Base-by-base conservation (phyloP, 129 eudicot genomes). In the Saussurea involucrata region DNA sequence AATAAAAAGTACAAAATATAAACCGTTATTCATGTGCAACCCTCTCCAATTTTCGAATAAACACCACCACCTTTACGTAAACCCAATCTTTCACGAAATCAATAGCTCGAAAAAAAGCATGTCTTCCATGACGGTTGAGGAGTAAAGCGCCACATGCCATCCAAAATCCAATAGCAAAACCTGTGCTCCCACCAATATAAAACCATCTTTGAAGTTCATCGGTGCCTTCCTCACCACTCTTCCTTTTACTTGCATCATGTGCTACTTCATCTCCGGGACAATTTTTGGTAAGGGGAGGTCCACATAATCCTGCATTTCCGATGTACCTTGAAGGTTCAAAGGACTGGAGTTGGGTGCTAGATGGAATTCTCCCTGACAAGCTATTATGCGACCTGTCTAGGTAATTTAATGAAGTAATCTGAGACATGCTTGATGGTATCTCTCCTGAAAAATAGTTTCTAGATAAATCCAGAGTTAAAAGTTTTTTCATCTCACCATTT, bases 191-290 rank as follows among this genome's bases (percentile, higher is more conserved):
- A 8, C 55, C 68, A n/a, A 72, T 42, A 12, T 64, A 80, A 20
- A 80, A 73, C 42, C 69, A 63, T 66, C 13, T 17, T 8, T 27
- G 17, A 28, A 49, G 4, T 18, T 75, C 67, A 28, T 69, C 72
- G 1, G 12, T 37, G 22, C 40, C 74, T 22, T n/a, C 44, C 21
- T 18, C 55, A 12, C 55, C 55, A 12, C 55, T 12, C n/a, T 44
- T 5, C 12, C 4, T 13, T 24, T 27, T 12, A 18, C 33, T 0
- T 3, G 8, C 58, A 4, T 8, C 21, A 32, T 15, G 36, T 3
- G 20, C 37, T 3, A 24, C 0, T 36, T 81, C 72, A 24, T 81
- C 81, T 21, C 40, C 81, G 0, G 72, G 76, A 31, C 85, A 81
- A 8, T 24, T 29, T 22, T 25, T 36, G 4, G 57, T 33, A n/a